Conservation (phyloP, 768 basidiomycete genomes). For the Boletus eberwhitei region DNA sequence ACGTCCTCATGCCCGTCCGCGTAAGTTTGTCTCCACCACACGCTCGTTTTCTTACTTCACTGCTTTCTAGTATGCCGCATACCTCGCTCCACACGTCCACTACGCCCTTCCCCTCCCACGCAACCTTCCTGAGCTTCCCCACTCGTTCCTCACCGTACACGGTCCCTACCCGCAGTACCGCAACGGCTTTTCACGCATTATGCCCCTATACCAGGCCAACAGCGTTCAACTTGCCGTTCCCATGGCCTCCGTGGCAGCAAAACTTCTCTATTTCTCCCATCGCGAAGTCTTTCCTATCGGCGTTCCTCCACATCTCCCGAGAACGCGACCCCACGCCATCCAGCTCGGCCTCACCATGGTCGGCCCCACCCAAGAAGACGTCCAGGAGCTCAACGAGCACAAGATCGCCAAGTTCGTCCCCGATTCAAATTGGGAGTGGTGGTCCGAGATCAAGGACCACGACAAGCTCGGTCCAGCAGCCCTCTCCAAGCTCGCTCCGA, state of each 20-base stretch:
- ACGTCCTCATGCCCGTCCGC: constrained; percentile 48
- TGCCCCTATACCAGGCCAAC: constrained; percentile 31
- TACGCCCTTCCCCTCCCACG: constrained; percentile 48
- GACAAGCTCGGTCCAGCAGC: constrained; percentile 26
- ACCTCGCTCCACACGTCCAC: constrained; percentile 61
- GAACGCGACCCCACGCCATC: constrained; percentile 31
- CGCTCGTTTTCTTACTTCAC: constrained; percentile 6
- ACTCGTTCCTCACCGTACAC: constrained; percentile 37
- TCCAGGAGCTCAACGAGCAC: constrained; percentile 52
- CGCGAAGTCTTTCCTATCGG: constrained; percentile 47
- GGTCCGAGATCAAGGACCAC: constrained; percentile 10
- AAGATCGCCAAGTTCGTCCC: constrained; percentile 33
- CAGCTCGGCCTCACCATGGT: constrained; percentile 25
- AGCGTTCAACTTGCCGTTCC: constrained; percentile 35
- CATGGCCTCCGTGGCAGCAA: constrained; percentile 54
- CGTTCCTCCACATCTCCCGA: constrained; percentile 37
- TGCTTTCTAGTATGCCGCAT: constrained; percentile 46
- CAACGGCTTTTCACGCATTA: constrained; percentile 29
- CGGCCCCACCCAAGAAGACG: constrained; percentile 55
- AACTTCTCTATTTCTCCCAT: constrained; percentile 59
- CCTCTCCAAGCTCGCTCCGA: constrained; percentile 32
- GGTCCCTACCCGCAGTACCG: constrained; percentile 50
- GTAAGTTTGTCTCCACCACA: constrained; percentile 24
- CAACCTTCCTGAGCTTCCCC: constrained; percentile 15
- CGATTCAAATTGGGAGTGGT: constrained; percentile 20